These are phyloP conservation scores for Hypoxylon rickii DNA, from an alignment of 495 filamentous ascomycete genomes.

Conservation along the genomic window DNA sequence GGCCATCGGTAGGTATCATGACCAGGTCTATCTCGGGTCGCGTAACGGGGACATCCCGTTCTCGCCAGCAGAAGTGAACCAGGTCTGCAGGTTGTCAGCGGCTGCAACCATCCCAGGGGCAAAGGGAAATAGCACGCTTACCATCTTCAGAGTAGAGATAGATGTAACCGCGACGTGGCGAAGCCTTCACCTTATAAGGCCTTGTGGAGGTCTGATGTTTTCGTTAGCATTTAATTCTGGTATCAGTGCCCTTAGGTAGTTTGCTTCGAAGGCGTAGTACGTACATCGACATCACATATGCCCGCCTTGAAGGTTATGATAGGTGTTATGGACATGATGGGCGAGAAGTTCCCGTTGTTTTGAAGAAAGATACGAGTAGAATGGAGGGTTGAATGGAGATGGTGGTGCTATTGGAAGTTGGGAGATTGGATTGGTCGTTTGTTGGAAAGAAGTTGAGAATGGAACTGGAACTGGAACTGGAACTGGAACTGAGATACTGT, in stretches of 20 bases:
- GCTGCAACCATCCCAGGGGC: background rate
- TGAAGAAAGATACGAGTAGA: background rate
- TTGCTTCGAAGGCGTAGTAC: constrained; percentile 42
- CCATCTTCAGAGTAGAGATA: constrained; percentile 95
- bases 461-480: no score
- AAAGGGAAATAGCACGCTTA: constrained; percentile 37
- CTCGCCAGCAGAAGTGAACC: constrained; percentile 95
- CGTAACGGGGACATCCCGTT: constrained; percentile 40
- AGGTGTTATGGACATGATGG: constrained; percentile 75
- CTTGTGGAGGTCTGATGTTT: constrained; percentile 56
- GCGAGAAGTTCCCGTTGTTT: background rate
- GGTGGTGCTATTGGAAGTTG: background rate
- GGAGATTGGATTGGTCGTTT: constrained; percentile 2
- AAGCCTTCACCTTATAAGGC: constrained; percentile 69
- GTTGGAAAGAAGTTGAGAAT: background rate
- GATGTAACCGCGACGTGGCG: constrained; percentile 78
- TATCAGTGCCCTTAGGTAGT: background rate
- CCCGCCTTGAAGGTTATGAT: constrained; percentile 98
- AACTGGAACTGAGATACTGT: no score
- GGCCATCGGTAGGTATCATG: constrained; percentile 74
- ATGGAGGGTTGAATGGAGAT: background rate
- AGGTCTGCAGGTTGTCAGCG: constrained; percentile 61
- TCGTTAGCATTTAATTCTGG: constrained; percentile 36
- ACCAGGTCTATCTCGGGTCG: constrained; percentile 41
- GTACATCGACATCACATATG: constrained; percentile 82